Conservation (phyloP, 805 yeast species). For the Spathaspora sp. region DNA sequence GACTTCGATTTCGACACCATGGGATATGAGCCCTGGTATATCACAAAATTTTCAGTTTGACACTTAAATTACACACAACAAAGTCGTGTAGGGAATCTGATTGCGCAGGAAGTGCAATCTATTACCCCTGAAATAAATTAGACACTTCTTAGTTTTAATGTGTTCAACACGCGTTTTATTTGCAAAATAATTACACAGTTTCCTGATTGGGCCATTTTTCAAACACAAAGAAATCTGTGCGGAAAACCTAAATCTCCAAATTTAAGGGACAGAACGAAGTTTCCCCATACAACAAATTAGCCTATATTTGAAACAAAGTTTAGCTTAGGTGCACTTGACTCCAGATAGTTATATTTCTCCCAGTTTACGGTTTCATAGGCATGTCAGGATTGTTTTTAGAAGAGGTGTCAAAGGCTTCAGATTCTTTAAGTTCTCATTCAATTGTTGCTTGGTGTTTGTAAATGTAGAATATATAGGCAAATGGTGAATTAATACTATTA, state of each 20-base stretch:
- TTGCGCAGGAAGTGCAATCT: neutral
- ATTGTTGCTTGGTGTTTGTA: too few species aligned
- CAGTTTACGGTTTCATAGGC: too few species aligned
- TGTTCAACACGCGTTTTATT: neutral
- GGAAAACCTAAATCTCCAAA: neutral
- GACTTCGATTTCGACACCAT: neutral
- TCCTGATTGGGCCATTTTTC: neutral
- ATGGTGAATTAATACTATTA: too few species aligned
- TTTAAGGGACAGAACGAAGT: too few species aligned
- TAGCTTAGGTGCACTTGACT: too few species aligned
- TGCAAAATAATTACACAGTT: neutral
- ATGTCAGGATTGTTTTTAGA: too few species aligned
- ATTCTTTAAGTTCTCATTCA: too few species aligned
- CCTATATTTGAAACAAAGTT: neutral
- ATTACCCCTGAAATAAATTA: neutral
- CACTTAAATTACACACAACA: neutral
- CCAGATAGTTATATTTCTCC: too few species aligned
- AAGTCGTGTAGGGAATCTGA: neutral
- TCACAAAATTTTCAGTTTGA: neutral
- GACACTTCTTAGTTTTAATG: neutral
- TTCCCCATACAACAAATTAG: too few species aligned
- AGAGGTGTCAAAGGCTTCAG: too few species aligned
- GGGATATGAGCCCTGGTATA: neutral
- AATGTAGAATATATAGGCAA: too few species aligned
- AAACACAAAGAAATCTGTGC: neutral